A percentile compares a stretch with the other conserved stretches of the same genome.
Evolutionary conservation across 2,329 filamentous ascomycete genomes (phyloP).

Genomic region (Aureobasidium musti): DNA sequence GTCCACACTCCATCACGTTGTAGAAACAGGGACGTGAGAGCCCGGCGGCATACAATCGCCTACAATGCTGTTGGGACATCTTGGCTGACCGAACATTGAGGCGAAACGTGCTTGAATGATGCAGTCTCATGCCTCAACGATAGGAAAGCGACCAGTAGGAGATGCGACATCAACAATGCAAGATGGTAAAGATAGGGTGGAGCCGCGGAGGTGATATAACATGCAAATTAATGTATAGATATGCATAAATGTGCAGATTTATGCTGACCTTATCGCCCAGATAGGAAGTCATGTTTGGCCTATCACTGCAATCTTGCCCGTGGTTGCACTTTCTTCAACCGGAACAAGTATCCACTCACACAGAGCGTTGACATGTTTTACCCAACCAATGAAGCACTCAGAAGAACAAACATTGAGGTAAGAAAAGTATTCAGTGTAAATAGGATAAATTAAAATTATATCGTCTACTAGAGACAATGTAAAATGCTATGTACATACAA

Average conservation of each 20-base stretch:
- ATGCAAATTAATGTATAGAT: background rate
- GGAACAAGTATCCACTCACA: background rate
- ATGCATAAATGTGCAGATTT: background rate
- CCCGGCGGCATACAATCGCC: background rate
- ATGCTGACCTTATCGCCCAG: background rate
- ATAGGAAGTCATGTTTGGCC: constrained; percentile 5
- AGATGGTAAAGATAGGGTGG: constrained; percentile 10
- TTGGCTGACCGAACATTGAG: background rate
- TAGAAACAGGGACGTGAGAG: background rate
- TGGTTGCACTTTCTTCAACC: background rate
- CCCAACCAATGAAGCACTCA: background rate
- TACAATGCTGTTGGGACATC: background rate
- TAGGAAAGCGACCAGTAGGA: background rate
- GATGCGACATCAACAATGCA: background rate
- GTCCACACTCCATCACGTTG: too few species aligned
- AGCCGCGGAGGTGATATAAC: background rate
- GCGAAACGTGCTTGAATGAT: background rate
- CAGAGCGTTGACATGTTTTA: background rate
- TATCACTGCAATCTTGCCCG: constrained; percentile 4
- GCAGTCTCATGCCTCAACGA: background rate
- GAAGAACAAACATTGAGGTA: background rate
- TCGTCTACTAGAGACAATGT: constrained; percentile 10
- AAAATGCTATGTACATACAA: constrained; percentile 13
- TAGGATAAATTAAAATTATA: constrained; percentile 11
- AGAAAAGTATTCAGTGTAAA: background rate